A percentile compares a stretch with the other conserved stretches of the same genome.
phyloP scores from a whole-genome alignment of 148 eudicot species.

The Dysphania ambrosioides region DNA sequence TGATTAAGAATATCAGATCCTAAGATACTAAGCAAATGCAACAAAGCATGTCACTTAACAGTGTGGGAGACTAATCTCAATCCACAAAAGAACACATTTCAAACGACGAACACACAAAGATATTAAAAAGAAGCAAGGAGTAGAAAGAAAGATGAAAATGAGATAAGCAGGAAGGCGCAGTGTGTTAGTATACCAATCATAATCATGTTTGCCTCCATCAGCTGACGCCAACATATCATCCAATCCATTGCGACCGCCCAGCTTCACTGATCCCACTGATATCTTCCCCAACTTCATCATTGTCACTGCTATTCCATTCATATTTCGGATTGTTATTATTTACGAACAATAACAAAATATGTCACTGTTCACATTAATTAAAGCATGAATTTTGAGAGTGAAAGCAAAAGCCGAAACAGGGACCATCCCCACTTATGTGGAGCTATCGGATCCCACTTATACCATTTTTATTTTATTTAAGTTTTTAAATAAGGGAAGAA shows the following conservation, averaged over 20 bases:
- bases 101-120: no score
- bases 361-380: slow-evolving; percentile 20
- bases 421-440: slow-evolving; percentile 3
- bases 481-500: no score
- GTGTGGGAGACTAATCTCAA: no score
- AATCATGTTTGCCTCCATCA: slow-evolving; percentile 92
- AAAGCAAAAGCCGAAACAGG: slow-evolving; percentile 8
- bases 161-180: not conserved
- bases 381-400: not conserved
- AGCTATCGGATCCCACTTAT: not conserved
- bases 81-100: no score
- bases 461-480: no score
- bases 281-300: slow-evolving; percentile 76
- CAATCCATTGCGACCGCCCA: slow-evolving; percentile 50
- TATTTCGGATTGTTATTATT: no score
- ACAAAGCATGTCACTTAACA: no score
- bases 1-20: no score
- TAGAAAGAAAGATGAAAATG: not conserved
- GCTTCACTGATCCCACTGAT: slow-evolving; percentile 73
- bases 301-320: no score
- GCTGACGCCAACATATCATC: slow-evolving; percentile 69
- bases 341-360: no score
- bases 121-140: not conserved
- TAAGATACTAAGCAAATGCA: no score
- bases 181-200: slow-evolving; percentile 62